Evolutionary conservation across 768 basidiomycete species (phyloP).

Genomic region (Termitomyces sp.): DNA sequence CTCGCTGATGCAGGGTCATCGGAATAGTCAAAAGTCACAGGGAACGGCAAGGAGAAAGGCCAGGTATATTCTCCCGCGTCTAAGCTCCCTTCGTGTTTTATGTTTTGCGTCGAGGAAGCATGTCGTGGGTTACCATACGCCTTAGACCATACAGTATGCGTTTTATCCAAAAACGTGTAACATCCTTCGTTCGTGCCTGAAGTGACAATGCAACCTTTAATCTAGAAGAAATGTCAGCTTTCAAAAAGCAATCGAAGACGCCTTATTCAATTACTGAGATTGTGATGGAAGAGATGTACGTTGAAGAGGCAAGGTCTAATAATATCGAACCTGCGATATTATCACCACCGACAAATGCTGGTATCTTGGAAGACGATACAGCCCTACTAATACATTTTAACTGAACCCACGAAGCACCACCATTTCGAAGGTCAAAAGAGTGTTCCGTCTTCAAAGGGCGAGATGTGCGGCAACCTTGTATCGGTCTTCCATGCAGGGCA

Average conservation of each 20-base stretch:
- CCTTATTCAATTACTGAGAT: slow-evolving; percentile 15
- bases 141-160: slow-evolving; percentile 26
- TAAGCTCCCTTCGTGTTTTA: slow-evolving; percentile 11
- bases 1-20: neutral
- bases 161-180: slow-evolving; percentile 23
- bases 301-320: slow-evolving; percentile 22
- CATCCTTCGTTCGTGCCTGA: slow-evolving; percentile 22
- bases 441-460: slow-evolving; percentile 8
- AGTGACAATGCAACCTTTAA: slow-evolving; percentile 25
- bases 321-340: slow-evolving; percentile 22
- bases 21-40: slow-evolving; percentile 21
- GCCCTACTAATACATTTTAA: slow-evolving; percentile 20
- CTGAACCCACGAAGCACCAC: slow-evolving; percentile 17
- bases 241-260: neutral
- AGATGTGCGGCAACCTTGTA: slow-evolving; percentile 1
- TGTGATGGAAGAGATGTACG: slow-evolving; percentile 22
- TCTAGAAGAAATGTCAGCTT: slow-evolving; percentile 7
- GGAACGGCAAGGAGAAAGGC: slow-evolving; percentile 35
- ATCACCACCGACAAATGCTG: slow-evolving; percentile 19
- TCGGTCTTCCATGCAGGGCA: slow-evolving; percentile 9
- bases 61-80: slow-evolving; percentile 27
- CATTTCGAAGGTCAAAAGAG: neutral
- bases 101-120: slow-evolving; percentile 7
- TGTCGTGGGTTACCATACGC: slow-evolving; percentile 24
- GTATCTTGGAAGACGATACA: slow-evolving; percentile 14